Conservation (phyloP, 2,329 filamentous ascomycete genomes). For the Fusarium tanahbumbuense region DNA sequence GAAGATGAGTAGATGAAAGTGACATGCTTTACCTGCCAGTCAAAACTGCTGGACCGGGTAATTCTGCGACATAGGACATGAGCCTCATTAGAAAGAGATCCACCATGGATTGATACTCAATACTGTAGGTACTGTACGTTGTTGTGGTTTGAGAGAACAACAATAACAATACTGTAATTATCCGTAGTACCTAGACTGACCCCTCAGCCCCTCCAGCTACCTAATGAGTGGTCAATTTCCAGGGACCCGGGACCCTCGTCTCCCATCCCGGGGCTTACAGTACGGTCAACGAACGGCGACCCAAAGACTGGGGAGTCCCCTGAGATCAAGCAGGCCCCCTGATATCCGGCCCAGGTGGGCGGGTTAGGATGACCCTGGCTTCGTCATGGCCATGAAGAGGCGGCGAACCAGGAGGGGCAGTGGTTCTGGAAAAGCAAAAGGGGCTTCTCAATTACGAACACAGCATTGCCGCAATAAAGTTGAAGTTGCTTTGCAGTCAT, state of each 20-base stretch:
- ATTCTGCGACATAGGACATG: conserved; percentile 11
- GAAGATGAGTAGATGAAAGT: not conserved
- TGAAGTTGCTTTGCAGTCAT: not conserved
- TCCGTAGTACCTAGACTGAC: not conserved
- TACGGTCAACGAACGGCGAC: conserved; percentile 32
- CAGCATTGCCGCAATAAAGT: not conserved
- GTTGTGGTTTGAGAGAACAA: not conserved
- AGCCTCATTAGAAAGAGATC: conserved; percentile 19
- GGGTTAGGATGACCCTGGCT: conserved; percentile 44
- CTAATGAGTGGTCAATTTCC: conserved; percentile 42
- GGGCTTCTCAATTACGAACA: conserved; percentile 23
- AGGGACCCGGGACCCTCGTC: conserved; percentile 39
- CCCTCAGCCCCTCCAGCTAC: conserved; percentile 18
- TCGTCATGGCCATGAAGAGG: conserved; percentile 4
- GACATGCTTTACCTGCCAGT: conserved; percentile 18
- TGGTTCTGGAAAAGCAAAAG: conserved; percentile 38
- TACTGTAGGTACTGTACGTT: not conserved
- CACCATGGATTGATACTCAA: conserved; percentile 10
- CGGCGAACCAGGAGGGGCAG: conserved; percentile 35
- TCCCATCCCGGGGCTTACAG: conserved; percentile 18
- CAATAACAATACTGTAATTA: not conserved
- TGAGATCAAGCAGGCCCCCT: conserved; percentile 39
- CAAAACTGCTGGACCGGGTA: not conserved
- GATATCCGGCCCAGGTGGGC: conserved; percentile 34
- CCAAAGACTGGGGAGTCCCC: conserved; percentile 38